Evolutionary conservation across 805 yeast genomes (phyloP), one percentile per base, ranked within the genome.

Genomic region (Lipomyces spencermartinsiae): DNA sequence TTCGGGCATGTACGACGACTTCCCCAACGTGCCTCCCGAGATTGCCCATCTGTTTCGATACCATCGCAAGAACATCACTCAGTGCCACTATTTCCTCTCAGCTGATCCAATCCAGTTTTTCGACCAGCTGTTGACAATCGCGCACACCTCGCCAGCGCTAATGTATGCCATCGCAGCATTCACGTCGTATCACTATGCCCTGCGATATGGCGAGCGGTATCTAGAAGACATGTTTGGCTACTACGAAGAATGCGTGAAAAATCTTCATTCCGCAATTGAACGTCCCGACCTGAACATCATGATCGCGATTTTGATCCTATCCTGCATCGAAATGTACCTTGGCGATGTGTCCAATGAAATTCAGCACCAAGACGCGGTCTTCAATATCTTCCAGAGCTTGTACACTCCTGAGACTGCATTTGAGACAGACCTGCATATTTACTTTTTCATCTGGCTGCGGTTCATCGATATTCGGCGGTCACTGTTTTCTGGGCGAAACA

Each of bases 201-300:
- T 82, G 62, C 80, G 87, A 72, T 87, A 85, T 66, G 87, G 87
- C 7, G 87, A 84, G 71, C 77, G 87, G 65, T 84, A 77, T 71
- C 83, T 81, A 3, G 65, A 59, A 35, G 80, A 82, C 16, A 66
- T 68, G 69, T 68, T 68, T 58, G 58, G 62, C 51, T 66, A 63
- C 58, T 68, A 68, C 59, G 71, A 68, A 33, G 53, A 58, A 51
- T 65, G 64, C 22, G 37, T 68, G 19, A 37, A 14, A 10, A 46
- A 35, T 43, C 65, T 68, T 9, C 67, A 35, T 19, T 12, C 60
- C 12, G 71, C 63, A 2, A 43, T 68, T 22, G 56, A 57, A 9
- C 22, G 43, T 10, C 70, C 71, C 10, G 61, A 60, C 35, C 29
- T 63, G 14, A 22, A 59, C 37, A 64, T 62, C 16, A 59, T 68